phyloP scores from a whole-genome alignment of 352 stramenopile species.

The Phytopythium vexans region DNA sequence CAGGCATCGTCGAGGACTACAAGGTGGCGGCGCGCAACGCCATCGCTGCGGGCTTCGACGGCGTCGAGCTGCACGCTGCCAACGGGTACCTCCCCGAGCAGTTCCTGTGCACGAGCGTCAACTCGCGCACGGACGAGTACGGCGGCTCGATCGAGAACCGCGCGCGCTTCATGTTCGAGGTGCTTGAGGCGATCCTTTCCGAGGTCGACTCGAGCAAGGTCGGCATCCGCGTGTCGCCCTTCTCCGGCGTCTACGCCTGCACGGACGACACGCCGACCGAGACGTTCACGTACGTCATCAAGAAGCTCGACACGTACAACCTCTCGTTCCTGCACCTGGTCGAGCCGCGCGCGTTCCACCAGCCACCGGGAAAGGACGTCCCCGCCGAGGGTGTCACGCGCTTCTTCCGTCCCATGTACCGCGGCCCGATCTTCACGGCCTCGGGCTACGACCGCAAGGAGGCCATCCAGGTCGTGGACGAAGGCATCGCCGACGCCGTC shows the following conservation, averaged over 20 bases:
- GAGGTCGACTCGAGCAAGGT: conserved; percentile 31
- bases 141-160: conserved; percentile 81
- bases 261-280: conserved; percentile 28
- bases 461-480: conserved; percentile 27
- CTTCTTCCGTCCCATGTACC: conserved; percentile 43
- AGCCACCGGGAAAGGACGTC: conserved; percentile 15
- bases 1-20: conserved; percentile 23
- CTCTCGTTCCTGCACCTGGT: conserved; percentile 56
- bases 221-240: conserved; percentile 38
- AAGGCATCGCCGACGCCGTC: conserved; percentile 39
- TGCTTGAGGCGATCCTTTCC: conserved; percentile 47
- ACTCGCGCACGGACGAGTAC: conserved; percentile 24
- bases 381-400: conserved; percentile 34
- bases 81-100: conserved; percentile 29
- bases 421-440: conserved; percentile 46
- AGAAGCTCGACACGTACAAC: conserved; percentile 28
- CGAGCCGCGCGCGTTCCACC: conserved; percentile 43
- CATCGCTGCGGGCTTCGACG: conserved; percentile 24
- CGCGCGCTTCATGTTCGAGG: conserved; percentile 56
- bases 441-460: conserved; percentile 41
- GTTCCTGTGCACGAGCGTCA: conserved; percentile 24
- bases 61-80: conserved; percentile 25
- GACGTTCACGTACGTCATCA: conserved; percentile 38
- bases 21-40: conserved; percentile 21
- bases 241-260: conserved; percentile 29